A percentile compares a stretch with the other conserved stretches of the same genome.
These are phyloP conservation scores for Erodium trifolium DNA, from an alignment of 441 rosid genomes.

Conservation along the genomic window DNA sequence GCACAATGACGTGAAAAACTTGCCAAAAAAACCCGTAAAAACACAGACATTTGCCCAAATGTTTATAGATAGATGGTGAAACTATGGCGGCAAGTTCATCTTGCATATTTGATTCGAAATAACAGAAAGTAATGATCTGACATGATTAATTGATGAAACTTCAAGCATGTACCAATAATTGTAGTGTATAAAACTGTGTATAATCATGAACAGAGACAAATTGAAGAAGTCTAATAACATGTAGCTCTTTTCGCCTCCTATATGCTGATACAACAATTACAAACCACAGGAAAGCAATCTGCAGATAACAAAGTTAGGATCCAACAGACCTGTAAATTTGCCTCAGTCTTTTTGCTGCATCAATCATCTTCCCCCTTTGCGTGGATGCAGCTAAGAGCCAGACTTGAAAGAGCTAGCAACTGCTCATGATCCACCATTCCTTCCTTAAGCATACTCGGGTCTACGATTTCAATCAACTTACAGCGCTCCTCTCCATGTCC, in stretches of 20 bases:
- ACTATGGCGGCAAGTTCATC: not conserved
- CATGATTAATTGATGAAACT: not conserved
- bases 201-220: not conserved
- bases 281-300: not conserved
- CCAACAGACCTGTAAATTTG: constrained; percentile 10
- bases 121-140: not conserved
- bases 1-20: too few species aligned
- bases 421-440: not conserved
- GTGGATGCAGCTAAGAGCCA: not conserved
- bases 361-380: constrained; percentile 11
- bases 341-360: constrained; percentile 19
- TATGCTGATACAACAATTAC: not conserved
- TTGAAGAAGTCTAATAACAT: not conserved
- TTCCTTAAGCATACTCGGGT: constrained; percentile 5
- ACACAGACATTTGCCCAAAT: too few species aligned
- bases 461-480: constrained; percentile 5
- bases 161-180: too few species aligned
- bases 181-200: not conserved
- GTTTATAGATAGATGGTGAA: not conserved
- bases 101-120: not conserved
- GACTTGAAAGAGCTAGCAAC: not conserved
- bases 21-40: too few species aligned
- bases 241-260: not conserved
- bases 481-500: not conserved
- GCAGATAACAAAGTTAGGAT: not conserved